Conservation (phyloP, 2,329 filamentous ascomycete species). For the Penicillium occitanis region DNA sequence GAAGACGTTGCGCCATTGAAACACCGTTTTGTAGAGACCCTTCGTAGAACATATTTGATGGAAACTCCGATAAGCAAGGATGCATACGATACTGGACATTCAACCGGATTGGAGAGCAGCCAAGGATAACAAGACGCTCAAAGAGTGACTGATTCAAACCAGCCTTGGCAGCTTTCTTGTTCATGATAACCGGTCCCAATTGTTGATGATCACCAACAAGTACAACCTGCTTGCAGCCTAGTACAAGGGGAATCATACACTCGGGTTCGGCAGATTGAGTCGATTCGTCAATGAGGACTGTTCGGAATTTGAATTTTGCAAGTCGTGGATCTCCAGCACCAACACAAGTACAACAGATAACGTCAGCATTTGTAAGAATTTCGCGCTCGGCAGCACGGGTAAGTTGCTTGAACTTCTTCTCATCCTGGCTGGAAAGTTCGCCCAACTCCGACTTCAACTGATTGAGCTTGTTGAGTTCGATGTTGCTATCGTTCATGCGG, state of each 20-base stretch:
- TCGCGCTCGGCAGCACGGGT: conserved; percentile 92
- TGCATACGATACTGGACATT: conserved; percentile 99
- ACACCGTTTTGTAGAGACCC: conserved; percentile 96
- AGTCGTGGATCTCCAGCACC: conserved; percentile 94
- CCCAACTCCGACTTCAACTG: conserved; percentile 90
- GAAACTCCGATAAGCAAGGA: conserved; percentile 93
- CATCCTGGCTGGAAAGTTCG: conserved; percentile 89
- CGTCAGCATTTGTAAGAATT: conserved; percentile 91
- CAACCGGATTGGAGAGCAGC: conserved; percentile 83
- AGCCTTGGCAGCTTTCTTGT: conserved; percentile 98
- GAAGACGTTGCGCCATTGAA: conserved; percentile 80
- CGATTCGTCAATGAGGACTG: conserved; percentile 95
- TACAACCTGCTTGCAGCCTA: conserved; percentile 99
- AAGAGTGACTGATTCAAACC: conserved; percentile 98
- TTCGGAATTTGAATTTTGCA: conserved; percentile 96
- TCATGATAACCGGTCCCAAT: conserved; percentile 98
- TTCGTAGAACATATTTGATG: conserved; percentile 99
- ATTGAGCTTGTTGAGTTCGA: conserved; percentile 86
- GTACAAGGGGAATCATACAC: conserved; percentile 95
- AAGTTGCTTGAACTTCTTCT: conserved; percentile 97
- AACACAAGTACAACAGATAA: conserved; percentile 98
- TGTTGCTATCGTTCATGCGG: conserved; percentile 93
- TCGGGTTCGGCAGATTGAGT: conserved; percentile 97
- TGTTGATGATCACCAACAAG: conserved; percentile 98
- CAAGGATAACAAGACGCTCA: conserved; percentile 90